Evolutionary conservation across 257 asterid species (phyloP), one percentile per base, ranked within the genome.

Genomic region (Nicotiana obtusifolia): DNA sequence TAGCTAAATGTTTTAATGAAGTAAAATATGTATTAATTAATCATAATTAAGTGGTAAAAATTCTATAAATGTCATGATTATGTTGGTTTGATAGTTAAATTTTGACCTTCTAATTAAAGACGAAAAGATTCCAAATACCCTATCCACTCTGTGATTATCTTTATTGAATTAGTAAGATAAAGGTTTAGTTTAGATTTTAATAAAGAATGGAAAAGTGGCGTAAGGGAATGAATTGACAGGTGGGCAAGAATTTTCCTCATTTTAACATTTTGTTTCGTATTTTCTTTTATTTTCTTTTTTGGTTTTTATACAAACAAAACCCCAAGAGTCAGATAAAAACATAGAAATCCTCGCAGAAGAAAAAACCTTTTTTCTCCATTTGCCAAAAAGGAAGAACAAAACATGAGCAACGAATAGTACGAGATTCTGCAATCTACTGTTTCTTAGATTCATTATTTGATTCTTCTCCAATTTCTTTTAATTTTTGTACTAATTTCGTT

Each of bases 321-420:
- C 30, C 57, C 6, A 16, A 78, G 30, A 19, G 52, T 37, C 53
- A 47, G 19, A 54, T 77, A 60, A 5, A 77, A 16, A 7, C 47
- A 52, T 10, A 28, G 19, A 31, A 33, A 78, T 31, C 17, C 41
- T 78, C 67, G 30, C 66, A 30, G 10, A 31, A 54, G 52, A 59
- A 49, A 57, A 49, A 22, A 30, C 4, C 16, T 10, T 78, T 20
- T 33, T 3, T 19, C 81, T 78, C 20, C 20, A 10, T 28, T 26
- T 17, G 35, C 31, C 57, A 17, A 44, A 33, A 22, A 14, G 53
- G 37, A 54, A 10, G 49, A n/a, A 62, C 73, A 19, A 77, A 73
- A 53, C 61, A 88, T 88, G 91, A 86, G 91, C 82, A 88, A 76
- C 84, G 91, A 86, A 77, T 88, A 88, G 91, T 88, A 65, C 83